Evolutionary conservation across 2,329 filamentous ascomycete species (phyloP).

Genomic region (Trichophyton simii): DNA sequence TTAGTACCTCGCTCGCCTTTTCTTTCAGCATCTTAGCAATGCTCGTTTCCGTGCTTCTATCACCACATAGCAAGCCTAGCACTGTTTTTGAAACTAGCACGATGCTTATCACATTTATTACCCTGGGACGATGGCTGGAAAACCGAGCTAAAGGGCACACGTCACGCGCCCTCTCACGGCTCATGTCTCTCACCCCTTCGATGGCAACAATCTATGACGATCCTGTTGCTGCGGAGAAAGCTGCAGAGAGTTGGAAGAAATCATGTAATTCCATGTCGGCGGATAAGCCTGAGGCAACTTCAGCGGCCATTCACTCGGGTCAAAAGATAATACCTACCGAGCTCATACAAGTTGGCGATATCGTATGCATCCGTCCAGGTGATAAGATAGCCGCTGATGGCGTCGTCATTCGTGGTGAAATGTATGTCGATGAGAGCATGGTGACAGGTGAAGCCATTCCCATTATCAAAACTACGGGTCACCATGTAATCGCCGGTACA

Average conservation of each 20-base stretch:
- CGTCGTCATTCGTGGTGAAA: conserved; percentile 72
- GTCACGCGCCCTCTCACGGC: conserved; percentile 76
- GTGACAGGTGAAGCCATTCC: conserved; percentile 96
- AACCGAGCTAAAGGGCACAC: conserved; percentile 94
- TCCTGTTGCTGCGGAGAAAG: conserved; percentile 83
- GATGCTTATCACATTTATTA: conserved; percentile 95
- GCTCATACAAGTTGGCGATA: conserved; percentile 81
- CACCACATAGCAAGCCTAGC: conserved; percentile 65
- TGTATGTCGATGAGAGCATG: conserved; percentile 95
- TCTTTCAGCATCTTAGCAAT: conserved; percentile 88
- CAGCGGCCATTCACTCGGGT: conserved; percentile 42
- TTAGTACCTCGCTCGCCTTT: conserved; percentile 90
- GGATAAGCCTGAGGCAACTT: conserved; percentile 8
- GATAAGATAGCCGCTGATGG: conserved; percentile 97
- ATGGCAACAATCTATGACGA: conserved; percentile 96
- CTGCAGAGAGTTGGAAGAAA: conserved; percentile 60
- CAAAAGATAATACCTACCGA: conserved; percentile 86
- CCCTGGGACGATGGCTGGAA: conserved; percentile 78
- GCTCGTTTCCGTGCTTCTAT: conserved; percentile 62
- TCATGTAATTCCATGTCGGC: conserved; percentile 6
- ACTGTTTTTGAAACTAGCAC: conserved; percentile 97
- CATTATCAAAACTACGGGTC: conserved; percentile 74
- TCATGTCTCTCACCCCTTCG: conserved; percentile 92
- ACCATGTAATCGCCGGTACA: conserved; percentile 75
- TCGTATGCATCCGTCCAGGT: conserved; percentile 83